Evolutionary conservation across 331 rosid genomes (phyloP).

Genomic region (Quercus tomentella): DNA sequence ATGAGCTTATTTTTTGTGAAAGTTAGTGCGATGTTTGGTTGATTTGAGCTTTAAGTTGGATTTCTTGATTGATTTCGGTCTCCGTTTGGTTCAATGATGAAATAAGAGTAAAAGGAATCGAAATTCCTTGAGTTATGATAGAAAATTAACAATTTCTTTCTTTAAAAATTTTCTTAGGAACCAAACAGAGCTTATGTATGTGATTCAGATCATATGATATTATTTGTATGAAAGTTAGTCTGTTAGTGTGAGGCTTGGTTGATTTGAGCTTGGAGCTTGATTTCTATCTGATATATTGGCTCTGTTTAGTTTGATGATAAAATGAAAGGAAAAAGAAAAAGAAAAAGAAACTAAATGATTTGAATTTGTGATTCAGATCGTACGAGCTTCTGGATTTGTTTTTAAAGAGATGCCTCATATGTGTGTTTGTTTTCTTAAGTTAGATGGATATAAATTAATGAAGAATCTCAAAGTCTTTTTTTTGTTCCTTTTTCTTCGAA

Average conservation of each 20-base stretch:
- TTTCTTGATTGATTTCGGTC: slow-evolving; percentile 20
- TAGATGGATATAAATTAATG: neutral
- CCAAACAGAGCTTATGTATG: neutral
- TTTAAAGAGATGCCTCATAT: neutral
- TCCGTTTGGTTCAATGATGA: neutral
- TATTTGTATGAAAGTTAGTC: too few relatives aligned
- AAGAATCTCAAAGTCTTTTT: neutral
- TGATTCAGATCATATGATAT: too few relatives aligned
- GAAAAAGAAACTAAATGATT: too few relatives aligned
- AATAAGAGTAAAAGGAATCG: neutral
- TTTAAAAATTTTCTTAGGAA: neutral
- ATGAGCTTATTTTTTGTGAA: neutral
- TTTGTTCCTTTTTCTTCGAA: neutral
- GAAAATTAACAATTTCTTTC: neutral
- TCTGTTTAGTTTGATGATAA: too few relatives aligned
- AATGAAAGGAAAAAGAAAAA: too few relatives aligned
- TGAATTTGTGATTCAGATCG: slow-evolving; percentile 3
- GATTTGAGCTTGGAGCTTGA: too few relatives aligned
- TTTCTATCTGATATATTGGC: too few relatives aligned
- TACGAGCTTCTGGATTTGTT: neutral
- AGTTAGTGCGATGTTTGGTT: neutral
- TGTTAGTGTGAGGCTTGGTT: too few relatives aligned
- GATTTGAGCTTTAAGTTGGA: neutral
- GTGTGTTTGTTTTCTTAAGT: neutral
- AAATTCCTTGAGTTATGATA: neutral